A percentile compares a stretch with the other conserved stretches of the same genome.
phyloP scores from a whole-genome alignment of 441 rosid species.

The Biscutella laevigata region DNA sequence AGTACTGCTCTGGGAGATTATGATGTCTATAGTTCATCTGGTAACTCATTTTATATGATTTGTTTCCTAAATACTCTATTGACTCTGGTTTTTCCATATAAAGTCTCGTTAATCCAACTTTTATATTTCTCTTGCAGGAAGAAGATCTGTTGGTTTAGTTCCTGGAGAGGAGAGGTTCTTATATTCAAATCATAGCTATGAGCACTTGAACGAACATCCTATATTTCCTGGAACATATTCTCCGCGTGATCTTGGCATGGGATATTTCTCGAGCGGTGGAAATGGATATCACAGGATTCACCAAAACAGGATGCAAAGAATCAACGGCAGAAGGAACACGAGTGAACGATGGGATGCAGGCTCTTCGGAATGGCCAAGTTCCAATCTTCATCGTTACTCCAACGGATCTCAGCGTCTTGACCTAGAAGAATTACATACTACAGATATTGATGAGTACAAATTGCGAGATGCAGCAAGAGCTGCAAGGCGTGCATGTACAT shows the following conservation, averaged over 20 bases:
- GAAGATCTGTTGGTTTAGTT: slow-evolving; percentile 59
- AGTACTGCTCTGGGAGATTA: slow-evolving; percentile 37
- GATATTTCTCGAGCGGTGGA: slow-evolving; percentile 33
- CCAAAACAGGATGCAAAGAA: slow-evolving; percentile 39
- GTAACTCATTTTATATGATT: slow-evolving; percentile 6
- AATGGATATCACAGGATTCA: slow-evolving; percentile 45
- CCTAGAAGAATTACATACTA: slow-evolving; percentile 34
- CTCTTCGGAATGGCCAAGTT: slow-evolving; percentile 43
- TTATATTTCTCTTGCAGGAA: slow-evolving; percentile 38
- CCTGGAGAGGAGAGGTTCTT: slow-evolving; percentile 60
- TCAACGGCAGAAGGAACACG: slow-evolving; percentile 41
- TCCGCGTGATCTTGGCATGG: slow-evolving; percentile 37
- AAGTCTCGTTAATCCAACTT: slow-evolving; percentile 12
- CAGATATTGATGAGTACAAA: slow-evolving; percentile 54
- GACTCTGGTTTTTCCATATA: neutral
- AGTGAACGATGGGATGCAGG: slow-evolving; percentile 38
- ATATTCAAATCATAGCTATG: slow-evolving; percentile 46
- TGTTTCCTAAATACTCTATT: neutral
- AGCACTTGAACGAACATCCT: slow-evolving; percentile 46
- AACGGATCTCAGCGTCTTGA: slow-evolving; percentile 35
- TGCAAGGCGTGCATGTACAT: slow-evolving; percentile 49
- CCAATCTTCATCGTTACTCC: slow-evolving; percentile 21
- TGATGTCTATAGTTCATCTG: slow-evolving; percentile 17
- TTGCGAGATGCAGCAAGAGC: slow-evolving; percentile 64
- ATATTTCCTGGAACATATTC: slow-evolving; percentile 52